Evolutionary conservation across 441 rosid species (phyloP), one percentile per base, ranked within the genome.

Genomic region (Croton laevigatus): DNA sequence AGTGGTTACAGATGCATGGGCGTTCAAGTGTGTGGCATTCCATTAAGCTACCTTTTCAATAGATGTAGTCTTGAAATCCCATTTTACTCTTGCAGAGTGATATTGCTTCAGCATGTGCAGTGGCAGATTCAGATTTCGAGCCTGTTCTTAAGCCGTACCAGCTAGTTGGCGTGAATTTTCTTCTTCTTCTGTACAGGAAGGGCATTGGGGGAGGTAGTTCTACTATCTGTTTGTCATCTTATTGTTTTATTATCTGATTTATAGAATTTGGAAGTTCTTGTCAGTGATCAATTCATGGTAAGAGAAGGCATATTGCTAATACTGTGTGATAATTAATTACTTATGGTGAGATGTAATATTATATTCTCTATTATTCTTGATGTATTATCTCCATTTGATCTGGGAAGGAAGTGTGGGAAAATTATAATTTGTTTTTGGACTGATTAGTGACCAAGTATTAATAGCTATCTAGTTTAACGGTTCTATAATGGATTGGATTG

Each of bases 91-190:
- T 45, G 65, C 91, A 93, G 97, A 81, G 76, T 70, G 99, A 89
- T 88, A 83, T 95, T 64, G 87, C 86, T 78, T 87, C 79, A 44
- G 99, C 97, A 3, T 91, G 99, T 71, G 83, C 85, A 62, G 87
- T 70, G 16, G 85, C 69, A 73, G 97, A 88, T 78, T 87, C 90
- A 38, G 88, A 82, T 81, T 91, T 88, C 80, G 90, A 89, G 88
- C 97, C 96, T 55, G 73, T 93, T 76, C 93, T 95, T 70, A 93
- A 92, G 80, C 98, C 98, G 42, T 92, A 93, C 70, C 97, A 95
- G 79, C 84, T 94, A 42, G 97, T 91, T 72, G 99, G 98, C 62
- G 98, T 95, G 71, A 95, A 91, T 73, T 95, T 95, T 86, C 99
- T 95, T 83, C 95, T 95, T 73, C 71, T 91, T 9, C 76, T 95